A percentile compares a stretch with the other conserved stretches of the same genome.
These are phyloP conservation scores for Aspergillus asperescens DNA, from an alignment of 495 filamentous ascomycete species.

Conservation along the genomic window DNA sequence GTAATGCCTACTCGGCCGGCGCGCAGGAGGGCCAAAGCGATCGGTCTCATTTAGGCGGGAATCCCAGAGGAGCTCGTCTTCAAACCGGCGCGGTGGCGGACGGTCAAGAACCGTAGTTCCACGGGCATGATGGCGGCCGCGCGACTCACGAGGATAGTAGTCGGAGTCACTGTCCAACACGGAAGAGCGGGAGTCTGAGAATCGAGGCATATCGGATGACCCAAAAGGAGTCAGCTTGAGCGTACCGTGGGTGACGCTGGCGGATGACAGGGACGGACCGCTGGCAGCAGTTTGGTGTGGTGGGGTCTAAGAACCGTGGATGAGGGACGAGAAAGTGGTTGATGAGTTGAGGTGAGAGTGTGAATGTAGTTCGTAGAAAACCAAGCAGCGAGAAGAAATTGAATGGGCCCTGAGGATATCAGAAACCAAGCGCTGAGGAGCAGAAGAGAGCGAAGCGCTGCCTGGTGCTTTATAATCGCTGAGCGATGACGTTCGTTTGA, in stretches of 20 bases:
- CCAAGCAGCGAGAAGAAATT: neutral
- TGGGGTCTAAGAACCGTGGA: conserved; percentile 14
- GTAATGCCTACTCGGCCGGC: conserved; percentile 42
- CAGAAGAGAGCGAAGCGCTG: neutral
- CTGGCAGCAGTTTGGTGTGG: conserved; percentile 6
- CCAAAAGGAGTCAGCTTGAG: conserved; percentile 12
- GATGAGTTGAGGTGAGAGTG: neutral
- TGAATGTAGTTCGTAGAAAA: neutral
- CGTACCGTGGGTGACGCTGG: conserved; percentile 29
- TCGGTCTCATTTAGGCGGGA: conserved; percentile 51
- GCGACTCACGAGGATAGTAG: conserved; percentile 44
- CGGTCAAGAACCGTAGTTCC: conserved; percentile 42
- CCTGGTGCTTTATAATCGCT: neutral
- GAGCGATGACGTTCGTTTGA: conserved; percentile 11
- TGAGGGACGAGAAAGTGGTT: neutral
- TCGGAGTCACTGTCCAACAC: conserved; percentile 45
- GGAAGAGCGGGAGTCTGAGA: conserved; percentile 43
- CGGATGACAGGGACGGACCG: conserved; percentile 24
- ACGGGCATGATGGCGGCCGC: conserved; percentile 38
- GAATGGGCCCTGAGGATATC: neutral
- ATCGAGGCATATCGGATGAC: conserved; percentile 39
- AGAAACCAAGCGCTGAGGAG: neutral
- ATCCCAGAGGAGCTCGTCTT: conserved; percentile 48
- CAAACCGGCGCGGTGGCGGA: conserved; percentile 33
- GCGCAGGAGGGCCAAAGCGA: conserved; percentile 50